Percentiles rank a stretch among this genome's conserved stretches.
Evolutionary conservation across 164 flowering plant species (phyloP).

Genomic region (Umbellularia californica): DNA sequence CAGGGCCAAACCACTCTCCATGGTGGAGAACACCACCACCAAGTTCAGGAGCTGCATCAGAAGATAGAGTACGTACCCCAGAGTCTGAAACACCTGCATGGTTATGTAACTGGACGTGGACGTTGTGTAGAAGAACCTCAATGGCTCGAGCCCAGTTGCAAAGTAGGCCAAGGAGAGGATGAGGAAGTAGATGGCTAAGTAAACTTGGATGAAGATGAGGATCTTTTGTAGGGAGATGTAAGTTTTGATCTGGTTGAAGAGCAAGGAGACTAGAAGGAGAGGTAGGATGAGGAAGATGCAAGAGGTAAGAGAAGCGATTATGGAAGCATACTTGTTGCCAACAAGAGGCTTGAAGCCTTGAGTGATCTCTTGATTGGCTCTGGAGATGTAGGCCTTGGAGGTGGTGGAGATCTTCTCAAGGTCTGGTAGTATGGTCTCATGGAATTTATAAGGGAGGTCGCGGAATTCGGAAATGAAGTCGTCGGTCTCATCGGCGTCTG

Average conservation of each 20-base stretch:
- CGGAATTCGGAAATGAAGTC: slow-evolving; percentile 60
- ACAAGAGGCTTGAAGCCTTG: slow-evolving; percentile 66
- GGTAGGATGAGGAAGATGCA: slow-evolving; percentile 70
- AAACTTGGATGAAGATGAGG: slow-evolving; percentile 69
- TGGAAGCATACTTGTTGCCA: slow-evolving; percentile 71
- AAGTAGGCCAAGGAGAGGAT: slow-evolving; percentile 64
- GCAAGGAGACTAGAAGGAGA: slow-evolving; percentile 60
- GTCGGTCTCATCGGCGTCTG: slow-evolving; percentile 33
- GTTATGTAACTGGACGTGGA: slow-evolving; percentile 69
- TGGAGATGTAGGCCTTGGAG: slow-evolving; percentile 56
- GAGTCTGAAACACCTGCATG: slow-evolving; percentile 69
- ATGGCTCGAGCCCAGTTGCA: slow-evolving; percentile 72
- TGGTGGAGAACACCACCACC: slow-evolving; percentile 58
- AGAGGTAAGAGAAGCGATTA: slow-evolving; percentile 50
- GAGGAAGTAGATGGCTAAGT: slow-evolving; percentile 80
- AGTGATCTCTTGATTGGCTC: slow-evolving; percentile 65
- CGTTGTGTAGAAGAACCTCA: slow-evolving; percentile 68
- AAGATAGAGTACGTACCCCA: slow-evolving; percentile 71
- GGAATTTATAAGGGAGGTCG: slow-evolving; percentile 67
- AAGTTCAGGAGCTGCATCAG: slow-evolving; percentile 69
- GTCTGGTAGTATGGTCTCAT: slow-evolving; percentile 65
- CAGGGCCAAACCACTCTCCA: slow-evolving; percentile 50
- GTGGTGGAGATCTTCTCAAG: slow-evolving; percentile 62
- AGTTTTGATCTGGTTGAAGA: slow-evolving; percentile 57
- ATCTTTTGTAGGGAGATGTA: slow-evolving; percentile 78